These are phyloP conservation scores for Elsinoe fawcettii DNA, from an alignment of 2,329 filamentous ascomycete genomes.

Conservation along the genomic window DNA sequence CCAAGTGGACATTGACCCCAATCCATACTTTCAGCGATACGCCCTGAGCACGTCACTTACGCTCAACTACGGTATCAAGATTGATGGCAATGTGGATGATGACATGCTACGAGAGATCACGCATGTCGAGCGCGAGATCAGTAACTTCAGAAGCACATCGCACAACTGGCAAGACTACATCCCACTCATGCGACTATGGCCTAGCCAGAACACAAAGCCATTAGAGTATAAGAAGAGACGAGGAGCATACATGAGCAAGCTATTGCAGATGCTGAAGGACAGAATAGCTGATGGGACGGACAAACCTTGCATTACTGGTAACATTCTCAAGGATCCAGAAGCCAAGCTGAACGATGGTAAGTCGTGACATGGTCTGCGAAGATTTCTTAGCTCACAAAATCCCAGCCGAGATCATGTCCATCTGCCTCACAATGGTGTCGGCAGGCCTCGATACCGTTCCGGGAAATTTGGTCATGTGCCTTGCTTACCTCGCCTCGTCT, in stretches of 20 bases:
- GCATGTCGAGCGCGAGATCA: constrained; percentile 65
- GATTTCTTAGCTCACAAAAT: constrained; percentile 23
- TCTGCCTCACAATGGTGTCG: constrained; percentile 74
- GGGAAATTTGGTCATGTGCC: constrained; percentile 69
- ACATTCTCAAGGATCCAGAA: constrained; percentile 62
- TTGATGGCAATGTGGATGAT: constrained; percentile 61
- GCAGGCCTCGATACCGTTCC: constrained; percentile 77
- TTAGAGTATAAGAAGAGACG: constrained; percentile 59
- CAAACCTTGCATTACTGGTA: constrained; percentile 61
- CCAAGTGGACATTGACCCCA: constrained; percentile 58
- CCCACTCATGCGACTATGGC: constrained; percentile 60
- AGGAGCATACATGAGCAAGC: constrained; percentile 55
- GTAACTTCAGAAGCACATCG: constrained; percentile 67
- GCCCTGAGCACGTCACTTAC: constrained; percentile 71
- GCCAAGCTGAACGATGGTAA: constrained; percentile 60
- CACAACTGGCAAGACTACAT: constrained; percentile 84
- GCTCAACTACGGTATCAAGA: constrained; percentile 70
- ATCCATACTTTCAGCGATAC: constrained; percentile 65
- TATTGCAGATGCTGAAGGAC: constrained; percentile 54
- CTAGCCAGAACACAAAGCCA: constrained; percentile 55
- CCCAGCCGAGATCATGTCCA: constrained; percentile 66
- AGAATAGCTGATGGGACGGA: constrained; percentile 56
- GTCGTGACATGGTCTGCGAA: constrained; percentile 29
- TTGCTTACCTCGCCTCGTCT: constrained; percentile 63
- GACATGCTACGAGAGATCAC: constrained; percentile 64